Conservation (phyloP, 257 asterid genomes). For the Voacanga thouarsii region DNA sequence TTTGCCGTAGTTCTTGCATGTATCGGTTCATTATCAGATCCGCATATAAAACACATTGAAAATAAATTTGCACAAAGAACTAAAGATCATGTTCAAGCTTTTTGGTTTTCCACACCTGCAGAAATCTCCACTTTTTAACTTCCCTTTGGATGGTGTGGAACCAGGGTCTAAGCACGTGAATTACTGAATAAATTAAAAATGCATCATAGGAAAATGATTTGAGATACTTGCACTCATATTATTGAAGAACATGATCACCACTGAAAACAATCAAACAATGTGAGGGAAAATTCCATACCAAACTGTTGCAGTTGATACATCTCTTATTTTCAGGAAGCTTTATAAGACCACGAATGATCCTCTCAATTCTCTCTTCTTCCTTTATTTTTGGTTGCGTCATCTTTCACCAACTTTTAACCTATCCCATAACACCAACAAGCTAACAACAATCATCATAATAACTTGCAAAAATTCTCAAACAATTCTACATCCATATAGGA, state of each 20-base stretch:
- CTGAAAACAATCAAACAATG: not conserved
- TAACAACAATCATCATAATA: not conserved
- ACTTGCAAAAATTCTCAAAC: not conserved
- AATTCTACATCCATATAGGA: not conserved
- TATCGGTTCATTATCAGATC: not conserved
- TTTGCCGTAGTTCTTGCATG: not conserved
- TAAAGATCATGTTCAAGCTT: not conserved
- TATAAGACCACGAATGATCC: constrained; percentile 66
- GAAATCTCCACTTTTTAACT: not conserved
- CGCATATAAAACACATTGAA: not conserved
- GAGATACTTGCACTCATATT: not conserved
- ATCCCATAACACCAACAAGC: not conserved
- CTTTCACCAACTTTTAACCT: constrained; percentile 17
- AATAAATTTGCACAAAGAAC: not conserved
- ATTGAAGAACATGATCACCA: not conserved
- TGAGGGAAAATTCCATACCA: constrained; percentile 38
- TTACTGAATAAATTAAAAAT: not conserved
- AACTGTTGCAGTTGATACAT: constrained; percentile 84
- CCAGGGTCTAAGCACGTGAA: not conserved
- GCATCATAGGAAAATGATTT: not conserved
- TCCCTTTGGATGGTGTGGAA: not conserved
- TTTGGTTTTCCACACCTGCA: not conserved
- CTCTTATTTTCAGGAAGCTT: constrained; percentile 70
- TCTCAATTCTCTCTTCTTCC: constrained; percentile 67
- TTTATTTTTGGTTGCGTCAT: constrained; percentile 53